These are phyloP conservation scores for Poterioochromonas sp. DNA, from an alignment of 352 stramenopile species.

Conservation along the genomic window DNA sequence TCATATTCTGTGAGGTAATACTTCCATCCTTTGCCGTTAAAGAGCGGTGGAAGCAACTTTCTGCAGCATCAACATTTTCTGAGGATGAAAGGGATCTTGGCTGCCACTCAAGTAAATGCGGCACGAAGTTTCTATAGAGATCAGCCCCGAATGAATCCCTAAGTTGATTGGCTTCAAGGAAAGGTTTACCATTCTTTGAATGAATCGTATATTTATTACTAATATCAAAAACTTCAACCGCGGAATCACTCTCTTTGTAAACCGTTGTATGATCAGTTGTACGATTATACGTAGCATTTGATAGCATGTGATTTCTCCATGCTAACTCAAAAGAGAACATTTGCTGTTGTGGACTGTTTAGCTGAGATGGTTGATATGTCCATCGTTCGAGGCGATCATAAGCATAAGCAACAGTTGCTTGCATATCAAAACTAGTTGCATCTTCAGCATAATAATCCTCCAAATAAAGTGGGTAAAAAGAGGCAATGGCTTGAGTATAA, in stretches of 20 bases:
- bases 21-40: background rate
- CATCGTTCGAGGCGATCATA: conserved; percentile 8
- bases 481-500: background rate
- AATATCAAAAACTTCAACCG: background rate
- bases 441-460: conserved; percentile 10
- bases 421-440: conserved; percentile 29
- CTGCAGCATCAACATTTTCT: background rate
- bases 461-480: background rate
- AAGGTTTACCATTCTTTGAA: background rate
- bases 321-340: background rate
- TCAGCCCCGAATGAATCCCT: background rate
- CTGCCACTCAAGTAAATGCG: too few species aligned
- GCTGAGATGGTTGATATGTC: background rate
- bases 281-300: conserved; percentile 33
- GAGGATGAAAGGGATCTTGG: too few species aligned
- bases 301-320: conserved; percentile 31
- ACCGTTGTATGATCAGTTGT: conserved; percentile 24
- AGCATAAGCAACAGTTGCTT: conserved; percentile 24
- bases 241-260: background rate
- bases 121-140: background rate
- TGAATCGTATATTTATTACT: background rate
- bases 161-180: background rate
- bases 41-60: conserved; percentile 13
- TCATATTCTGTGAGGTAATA: background rate
- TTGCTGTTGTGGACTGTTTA: background rate